Evolutionary conservation across 2,329 filamentous ascomycete genomes (phyloP).

Genomic region (Pseudogymnoascus sp.): DNA sequence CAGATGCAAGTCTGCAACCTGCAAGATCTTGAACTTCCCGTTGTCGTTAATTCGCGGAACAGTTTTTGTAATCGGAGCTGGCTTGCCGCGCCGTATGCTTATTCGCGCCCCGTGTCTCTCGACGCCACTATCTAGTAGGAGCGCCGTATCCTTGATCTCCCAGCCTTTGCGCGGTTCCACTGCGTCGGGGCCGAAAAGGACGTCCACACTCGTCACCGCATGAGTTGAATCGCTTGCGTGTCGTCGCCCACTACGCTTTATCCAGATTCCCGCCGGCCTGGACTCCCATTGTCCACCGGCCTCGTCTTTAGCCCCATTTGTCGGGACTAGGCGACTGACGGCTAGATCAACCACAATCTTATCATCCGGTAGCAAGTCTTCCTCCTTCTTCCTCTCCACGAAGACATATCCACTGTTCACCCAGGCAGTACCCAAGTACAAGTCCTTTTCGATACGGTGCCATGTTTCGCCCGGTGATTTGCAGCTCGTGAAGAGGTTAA

Average conservation of each 20-base stretch:
- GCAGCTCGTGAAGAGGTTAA: constrained; percentile 53
- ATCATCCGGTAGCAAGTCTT: constrained; percentile 55
- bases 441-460: constrained; percentile 64
- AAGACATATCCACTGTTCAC: constrained; percentile 59
- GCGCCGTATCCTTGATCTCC: constrained; percentile 65
- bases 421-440: constrained; percentile 58
- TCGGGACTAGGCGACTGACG: constrained; percentile 54
- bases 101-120: constrained; percentile 63
- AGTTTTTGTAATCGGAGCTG: constrained; percentile 57
- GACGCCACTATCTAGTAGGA: constrained; percentile 59
- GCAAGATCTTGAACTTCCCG: constrained; percentile 95
- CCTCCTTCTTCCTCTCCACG: constrained; percentile 61
- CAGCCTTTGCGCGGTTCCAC: constrained; percentile 83
- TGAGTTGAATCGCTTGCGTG: constrained; percentile 39
- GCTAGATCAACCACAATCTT: constrained; percentile 57
- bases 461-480: constrained; percentile 50
- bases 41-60: constrained; percentile 73
- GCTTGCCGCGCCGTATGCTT: constrained; percentile 66
- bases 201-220: constrained; percentile 59
- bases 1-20: constrained; percentile 88
- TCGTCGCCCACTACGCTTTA: constrained; percentile 41
- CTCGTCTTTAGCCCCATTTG: constrained; percentile 40
- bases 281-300: constrained; percentile 57
- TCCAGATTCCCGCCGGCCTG: constrained; percentile 59
- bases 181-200: constrained; percentile 65